Evolutionary conservation across 2,329 filamentous ascomycete genomes (phyloP).

Genomic region (Venturia oleaginea): DNA sequence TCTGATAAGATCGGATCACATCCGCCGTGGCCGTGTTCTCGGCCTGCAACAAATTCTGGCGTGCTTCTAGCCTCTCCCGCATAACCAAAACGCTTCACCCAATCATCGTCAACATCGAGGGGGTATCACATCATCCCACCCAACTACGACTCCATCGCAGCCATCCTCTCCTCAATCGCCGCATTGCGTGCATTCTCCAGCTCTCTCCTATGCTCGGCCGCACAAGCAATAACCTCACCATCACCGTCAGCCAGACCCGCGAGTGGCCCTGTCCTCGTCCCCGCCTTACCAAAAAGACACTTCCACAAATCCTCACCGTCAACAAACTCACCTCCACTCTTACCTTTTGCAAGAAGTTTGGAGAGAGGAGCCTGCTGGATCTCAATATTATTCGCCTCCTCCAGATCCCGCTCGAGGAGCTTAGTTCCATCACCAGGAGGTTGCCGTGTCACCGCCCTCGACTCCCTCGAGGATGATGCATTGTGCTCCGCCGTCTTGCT

Average conservation of each 20-base stretch:
- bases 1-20: background rate
- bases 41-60: no score
- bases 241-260: constrained; percentile 33
- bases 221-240: constrained; percentile 44
- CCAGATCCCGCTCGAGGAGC: constrained; percentile 53
- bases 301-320: constrained; percentile 73
- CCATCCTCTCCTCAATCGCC: background rate
- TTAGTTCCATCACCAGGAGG: constrained; percentile 20
- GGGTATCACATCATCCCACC: background rate
- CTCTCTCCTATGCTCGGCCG: constrained; percentile 39
- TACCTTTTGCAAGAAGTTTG: constrained; percentile 61
- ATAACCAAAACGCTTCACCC: background rate
- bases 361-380: constrained; percentile 63
- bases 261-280: constrained; percentile 27
- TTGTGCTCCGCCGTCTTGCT: constrained; percentile 23
- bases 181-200: background rate
- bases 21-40: no score
- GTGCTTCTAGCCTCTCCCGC: no score
- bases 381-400: constrained; percentile 77
- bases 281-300: constrained; percentile 65
- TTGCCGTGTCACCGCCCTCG: constrained; percentile 22
- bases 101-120: background rate
- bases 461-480: constrained; percentile 24
- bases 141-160: background rate
- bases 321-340: constrained; percentile 70